phyloP scores from a whole-genome alignment of 768 basidiomycete genomes.

The Leucocoprinus sp. region DNA sequence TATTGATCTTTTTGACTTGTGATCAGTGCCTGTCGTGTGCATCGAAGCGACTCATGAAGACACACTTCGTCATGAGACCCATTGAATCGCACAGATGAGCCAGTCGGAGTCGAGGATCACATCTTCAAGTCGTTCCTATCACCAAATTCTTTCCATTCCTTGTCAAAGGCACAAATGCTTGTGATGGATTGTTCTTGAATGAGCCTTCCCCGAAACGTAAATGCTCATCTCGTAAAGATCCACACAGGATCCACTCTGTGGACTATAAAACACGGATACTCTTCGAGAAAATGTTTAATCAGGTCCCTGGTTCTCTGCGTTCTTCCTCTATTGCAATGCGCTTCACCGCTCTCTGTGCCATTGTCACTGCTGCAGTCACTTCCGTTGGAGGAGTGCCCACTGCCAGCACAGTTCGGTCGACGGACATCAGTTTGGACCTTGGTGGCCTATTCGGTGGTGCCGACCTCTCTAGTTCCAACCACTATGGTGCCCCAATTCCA shows the following conservation, averaged over 20 bases:
- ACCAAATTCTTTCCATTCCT: not conserved
- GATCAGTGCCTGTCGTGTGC: conserved; percentile 3
- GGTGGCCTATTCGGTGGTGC: conserved; percentile 2
- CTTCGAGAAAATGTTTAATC: not conserved
- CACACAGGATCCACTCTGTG: not conserved
- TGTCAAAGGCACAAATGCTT: conserved; percentile 5
- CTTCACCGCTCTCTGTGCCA: conserved; percentile 1
- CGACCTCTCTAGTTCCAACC: conserved; percentile 15
- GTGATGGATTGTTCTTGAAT: not conserved
- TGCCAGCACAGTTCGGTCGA: not conserved
- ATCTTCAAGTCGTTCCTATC: conserved; percentile 9
- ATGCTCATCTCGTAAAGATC: not conserved
- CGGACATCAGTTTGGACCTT: conserved; percentile 7
- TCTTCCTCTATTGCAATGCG: conserved; percentile 2
- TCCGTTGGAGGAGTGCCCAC: conserved; percentile 1
- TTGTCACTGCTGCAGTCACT: not conserved
- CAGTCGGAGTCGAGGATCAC: not conserved
- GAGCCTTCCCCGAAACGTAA: not conserved
- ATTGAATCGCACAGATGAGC: not conserved
- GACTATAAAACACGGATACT: conserved; percentile 3
- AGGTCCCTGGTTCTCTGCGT: not conserved
- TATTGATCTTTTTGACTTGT: not conserved
- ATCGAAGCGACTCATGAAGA: not conserved
- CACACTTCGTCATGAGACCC: not conserved
- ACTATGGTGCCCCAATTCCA: conserved; percentile 26